phyloP scores from a whole-genome alignment of 2,329 filamentous ascomycete species.

The Cytospora paraplurivora region DNA sequence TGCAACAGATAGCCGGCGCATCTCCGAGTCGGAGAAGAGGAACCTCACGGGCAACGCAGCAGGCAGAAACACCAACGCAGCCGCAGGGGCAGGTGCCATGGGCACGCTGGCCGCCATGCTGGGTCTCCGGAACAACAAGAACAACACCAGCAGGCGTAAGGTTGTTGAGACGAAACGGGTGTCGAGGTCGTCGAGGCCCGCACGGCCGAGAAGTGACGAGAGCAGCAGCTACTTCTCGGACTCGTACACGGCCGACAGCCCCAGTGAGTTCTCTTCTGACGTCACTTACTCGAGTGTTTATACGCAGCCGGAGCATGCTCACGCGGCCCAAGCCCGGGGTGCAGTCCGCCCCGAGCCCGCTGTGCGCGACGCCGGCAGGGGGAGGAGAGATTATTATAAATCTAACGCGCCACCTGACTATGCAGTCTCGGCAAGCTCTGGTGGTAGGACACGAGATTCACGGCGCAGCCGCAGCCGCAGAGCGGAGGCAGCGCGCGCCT shows the following conservation, averaged over 20 bases:
- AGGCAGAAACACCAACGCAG: conserved; percentile 42
- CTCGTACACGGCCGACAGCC: conserved; percentile 53
- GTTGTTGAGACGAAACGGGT: conserved; percentile 40
- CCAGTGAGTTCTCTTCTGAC: conserved; percentile 49
- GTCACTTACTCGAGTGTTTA: conserved; percentile 28
- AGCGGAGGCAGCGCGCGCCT: conserved; percentile 28
- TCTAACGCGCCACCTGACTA: conserved; percentile 28
- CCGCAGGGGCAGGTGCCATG: conserved; percentile 49
- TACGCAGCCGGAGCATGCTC: conserved; percentile 19
- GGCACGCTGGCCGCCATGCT: conserved; percentile 57
- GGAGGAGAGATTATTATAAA: conserved; percentile 29
- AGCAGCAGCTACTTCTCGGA: conserved; percentile 57
- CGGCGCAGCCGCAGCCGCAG: conserved; percentile 34
- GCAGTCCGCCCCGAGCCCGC: conserved; percentile 11
- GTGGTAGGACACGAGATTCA: conserved; percentile 44
- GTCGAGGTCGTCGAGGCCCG: conserved; percentile 15
- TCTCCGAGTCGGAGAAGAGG: conserved; percentile 48
- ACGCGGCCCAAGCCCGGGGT: conserved; percentile 19
- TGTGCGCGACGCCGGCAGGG: conserved; percentile 15
- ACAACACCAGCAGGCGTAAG: conserved; percentile 52
- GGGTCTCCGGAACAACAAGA: conserved; percentile 54
- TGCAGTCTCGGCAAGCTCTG: conserved; percentile 43
- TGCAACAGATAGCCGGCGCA: conserved; percentile 44
- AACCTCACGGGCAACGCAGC: conserved; percentile 48
- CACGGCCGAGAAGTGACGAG: conserved; percentile 42